Conservation (phyloP, 2,329 filamentous ascomycete genomes). For the Dothideomycetes sp. region DNA sequence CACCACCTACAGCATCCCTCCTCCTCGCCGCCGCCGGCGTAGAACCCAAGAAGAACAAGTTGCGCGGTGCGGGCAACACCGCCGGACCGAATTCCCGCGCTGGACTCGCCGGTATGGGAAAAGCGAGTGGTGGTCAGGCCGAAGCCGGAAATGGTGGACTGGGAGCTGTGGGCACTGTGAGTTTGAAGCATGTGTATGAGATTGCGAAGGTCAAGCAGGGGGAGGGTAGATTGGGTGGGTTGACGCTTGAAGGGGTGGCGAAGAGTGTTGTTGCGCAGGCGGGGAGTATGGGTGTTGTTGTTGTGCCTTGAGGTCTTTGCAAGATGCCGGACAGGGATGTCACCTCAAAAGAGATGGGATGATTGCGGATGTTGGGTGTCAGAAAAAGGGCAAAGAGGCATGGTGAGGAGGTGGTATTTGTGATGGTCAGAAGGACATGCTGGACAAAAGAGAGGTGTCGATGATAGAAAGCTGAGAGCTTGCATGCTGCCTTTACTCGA, state of each 20-base stretch:
- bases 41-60: slow-evolving; percentile 63
- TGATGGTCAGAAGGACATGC: too few species aligned
- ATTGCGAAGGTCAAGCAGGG: slow-evolving; percentile 87
- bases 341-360: too few species aligned
- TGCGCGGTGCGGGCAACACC: slow-evolving; percentile 57
- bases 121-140: slow-evolving; percentile 23
- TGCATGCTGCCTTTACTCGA: too few species aligned
- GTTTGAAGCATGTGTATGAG: slow-evolving; percentile 92
- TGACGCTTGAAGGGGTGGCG: slow-evolving; percentile 74
- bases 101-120: slow-evolving; percentile 28
- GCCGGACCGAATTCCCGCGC: slow-evolving; percentile 35
- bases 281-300: slow-evolving; percentile 40
- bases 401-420: too few species aligned
- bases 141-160: slow-evolving; percentile 52
- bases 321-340: not conserved
- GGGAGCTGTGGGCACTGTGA: slow-evolving; percentile 74
- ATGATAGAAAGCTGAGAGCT: too few species aligned
- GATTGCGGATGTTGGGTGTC: too few species aligned
- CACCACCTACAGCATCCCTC: slow-evolving; percentile 86
- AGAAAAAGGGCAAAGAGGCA: too few species aligned
- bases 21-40: slow-evolving; percentile 76
- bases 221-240: slow-evolving; percentile 45
- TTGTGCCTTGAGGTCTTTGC: slow-evolving; percentile 30
- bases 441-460: too few species aligned
- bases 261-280: slow-evolving; percentile 58